Evolutionary conservation across 2,329 filamentous ascomycete genomes (phyloP), one percentile per base, ranked within the genome.

Genomic region (Epichloe baconii): DNA sequence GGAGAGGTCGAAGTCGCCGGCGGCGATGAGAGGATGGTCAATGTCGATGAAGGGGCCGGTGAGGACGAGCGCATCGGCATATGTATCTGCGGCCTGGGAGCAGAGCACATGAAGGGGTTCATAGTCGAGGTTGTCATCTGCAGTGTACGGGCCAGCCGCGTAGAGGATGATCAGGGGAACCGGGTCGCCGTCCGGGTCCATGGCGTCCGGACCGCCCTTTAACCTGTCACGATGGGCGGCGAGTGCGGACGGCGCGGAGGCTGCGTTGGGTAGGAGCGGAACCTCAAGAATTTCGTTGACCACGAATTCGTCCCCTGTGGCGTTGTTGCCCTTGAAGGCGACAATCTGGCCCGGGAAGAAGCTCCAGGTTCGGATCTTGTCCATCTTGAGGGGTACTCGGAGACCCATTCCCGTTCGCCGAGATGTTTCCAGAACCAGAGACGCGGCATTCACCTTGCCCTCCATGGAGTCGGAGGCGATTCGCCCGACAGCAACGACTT

Each of bases 301-400:
- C 1, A 82, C 78, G 59, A 97, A 96, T 59, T 86, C 84, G 38
- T 82, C 78, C 0, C 91, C 91, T 0, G 88, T 88, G 19, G 88
- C 82, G 64, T 98, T 98, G 59, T 82, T 88, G 7, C 93, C 93
- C 54, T 78, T 78, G 31, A 97, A 69, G 6, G 91, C 93, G 34
- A 95, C 88, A 49, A 97, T 88, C 64, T 97, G 90, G 5, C 93
- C 93, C 0, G 91, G 93, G 64, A 97, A 97, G 71, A 97, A 88
- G 63, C 88, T 85, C 68, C 85, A 93, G 2, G 77, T 56, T 34
- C 74, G 70, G 1, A 95, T 66, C 2, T 77, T 77, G 54, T 85
- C 78, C 52, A 96, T 72, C 56, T 88, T 87, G 17, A 98, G 68
- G 4, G 88, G 86, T 34, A 96, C 79, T 52, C 93, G 79, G 52